Evolutionary conservation across 2,329 filamentous ascomycete species (phyloP).

Genomic region (Dothistroma pini): DNA sequence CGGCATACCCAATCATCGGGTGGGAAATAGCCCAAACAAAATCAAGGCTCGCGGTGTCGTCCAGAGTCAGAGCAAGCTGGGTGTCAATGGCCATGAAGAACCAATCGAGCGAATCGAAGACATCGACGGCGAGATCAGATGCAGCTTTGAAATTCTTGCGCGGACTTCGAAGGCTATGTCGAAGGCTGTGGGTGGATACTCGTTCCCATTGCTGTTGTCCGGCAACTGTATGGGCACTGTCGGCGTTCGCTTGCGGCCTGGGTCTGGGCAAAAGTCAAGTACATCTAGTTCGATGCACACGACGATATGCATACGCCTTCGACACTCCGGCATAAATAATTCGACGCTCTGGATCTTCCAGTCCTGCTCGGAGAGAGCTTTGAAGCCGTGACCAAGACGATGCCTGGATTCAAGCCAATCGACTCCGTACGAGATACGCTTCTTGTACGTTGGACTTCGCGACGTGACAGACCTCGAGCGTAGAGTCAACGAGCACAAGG

Average conservation of each 20-base stretch:
- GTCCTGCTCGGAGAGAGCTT: neutral
- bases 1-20: constrained; percentile 4
- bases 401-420: neutral
- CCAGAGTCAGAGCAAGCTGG: neutral
- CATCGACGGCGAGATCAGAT: neutral
- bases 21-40: neutral
- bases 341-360: neutral
- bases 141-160: neutral
- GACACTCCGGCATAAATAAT: neutral
- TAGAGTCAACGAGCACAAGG: neutral
- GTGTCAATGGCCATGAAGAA: neutral
- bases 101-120: neutral
- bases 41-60: neutral
- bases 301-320: neutral
- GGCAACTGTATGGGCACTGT: neutral
- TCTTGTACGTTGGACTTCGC: neutral
- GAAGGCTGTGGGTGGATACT: neutral
- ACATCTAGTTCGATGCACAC: neutral
- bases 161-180: neutral
- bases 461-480: neutral
- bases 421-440: neutral
- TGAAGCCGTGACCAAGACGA: neutral
- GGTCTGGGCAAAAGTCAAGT: neutral
- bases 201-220: neutral
- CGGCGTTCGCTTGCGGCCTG: neutral